Percentiles rank a stretch among this genome's conserved stretches.
Conservation (phyloP, 2,329 filamentous ascomycete species). For the Coleophoma crateriformis region DNA sequence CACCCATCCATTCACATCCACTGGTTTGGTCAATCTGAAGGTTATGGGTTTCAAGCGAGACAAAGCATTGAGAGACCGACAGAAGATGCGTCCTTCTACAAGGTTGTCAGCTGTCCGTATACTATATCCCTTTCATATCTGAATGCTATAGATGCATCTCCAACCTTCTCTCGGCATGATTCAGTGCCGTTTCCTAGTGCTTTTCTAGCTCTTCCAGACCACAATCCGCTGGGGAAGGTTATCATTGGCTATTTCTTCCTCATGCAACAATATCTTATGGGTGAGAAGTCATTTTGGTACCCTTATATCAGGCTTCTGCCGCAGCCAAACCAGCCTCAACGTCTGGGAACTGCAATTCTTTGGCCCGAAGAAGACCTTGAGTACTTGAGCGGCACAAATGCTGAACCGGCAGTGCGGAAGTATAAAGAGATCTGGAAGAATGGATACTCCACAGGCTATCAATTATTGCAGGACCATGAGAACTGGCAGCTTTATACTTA, state of each 20-base stretch:
- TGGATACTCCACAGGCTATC: constrained; percentile 17
- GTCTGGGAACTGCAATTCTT: constrained; percentile 54
- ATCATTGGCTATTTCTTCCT: constrained; percentile 64
- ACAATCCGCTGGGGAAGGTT: constrained; percentile 33
- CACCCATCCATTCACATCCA: constrained; percentile 47
- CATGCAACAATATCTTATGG: constrained; percentile 59
- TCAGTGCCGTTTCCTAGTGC: constrained; percentile 35
- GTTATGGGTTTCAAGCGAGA: constrained; percentile 29
- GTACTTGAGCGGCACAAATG: constrained; percentile 35
- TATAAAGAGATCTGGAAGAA: constrained; percentile 17
- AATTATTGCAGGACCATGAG: constrained; percentile 8
- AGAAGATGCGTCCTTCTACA: not conserved
- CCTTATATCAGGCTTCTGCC: constrained; percentile 64
- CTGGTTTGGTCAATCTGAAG: constrained; percentile 37
- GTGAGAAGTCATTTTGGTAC: constrained; percentile 56
- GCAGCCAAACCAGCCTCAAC: constrained; percentile 44
- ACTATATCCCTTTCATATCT: constrained; percentile 51
- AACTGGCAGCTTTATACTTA: constrained; percentile 15
- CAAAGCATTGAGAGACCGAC: constrained; percentile 10
- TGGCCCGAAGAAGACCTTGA: constrained; percentile 57
- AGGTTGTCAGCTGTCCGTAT: constrained; percentile 47
- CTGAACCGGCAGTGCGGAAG: constrained; percentile 18
- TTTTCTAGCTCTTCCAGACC: constrained; percentile 44
- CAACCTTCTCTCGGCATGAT: constrained; percentile 15
- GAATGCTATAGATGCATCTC: constrained; percentile 39